A percentile compares a stretch with the other conserved stretches of the same genome.
Evolutionary conservation across 768 basidiomycete species (phyloP).

Genomic region (Lactifluus echinatus): DNA sequence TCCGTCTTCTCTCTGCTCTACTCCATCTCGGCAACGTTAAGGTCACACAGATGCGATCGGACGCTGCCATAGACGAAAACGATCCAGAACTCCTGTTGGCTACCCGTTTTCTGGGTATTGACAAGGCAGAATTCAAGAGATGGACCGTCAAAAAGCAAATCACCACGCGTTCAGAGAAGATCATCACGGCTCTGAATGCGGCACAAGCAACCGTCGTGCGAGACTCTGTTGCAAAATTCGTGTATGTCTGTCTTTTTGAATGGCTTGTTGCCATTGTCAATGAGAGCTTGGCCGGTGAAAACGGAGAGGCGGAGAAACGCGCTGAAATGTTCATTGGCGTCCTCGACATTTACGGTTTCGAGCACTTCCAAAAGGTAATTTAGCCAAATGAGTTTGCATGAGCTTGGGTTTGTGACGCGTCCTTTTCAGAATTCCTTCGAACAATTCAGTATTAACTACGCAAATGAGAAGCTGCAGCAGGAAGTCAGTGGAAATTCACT

Average conservation of each 20-base stretch:
- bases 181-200: constrained; percentile 76
- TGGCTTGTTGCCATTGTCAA: constrained; percentile 98
- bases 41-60: constrained; percentile 69
- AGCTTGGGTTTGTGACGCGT: background rate
- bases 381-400: background rate
- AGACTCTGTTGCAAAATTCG: constrained; percentile 96
- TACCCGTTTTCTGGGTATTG: constrained; percentile 85
- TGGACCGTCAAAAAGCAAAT: constrained; percentile 99
- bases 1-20: constrained; percentile 84
- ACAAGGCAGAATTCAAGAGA: constrained; percentile 90
- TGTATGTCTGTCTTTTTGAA: constrained; percentile 97
- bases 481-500: constrained; percentile 48
- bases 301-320: constrained; percentile 77
- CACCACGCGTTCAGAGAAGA: constrained; percentile 90
- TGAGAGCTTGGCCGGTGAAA: constrained; percentile 93
- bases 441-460: constrained; percentile 99
- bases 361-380: constrained; percentile 88
- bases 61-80: constrained; percentile 75
- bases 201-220: constrained; percentile 89
- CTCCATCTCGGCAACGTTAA: constrained; percentile 98
- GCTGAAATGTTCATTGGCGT: constrained; percentile 99
- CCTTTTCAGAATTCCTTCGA: constrained; percentile 70
- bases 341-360: constrained; percentile 94
- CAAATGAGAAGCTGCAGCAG: constrained; percentile 96
- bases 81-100: constrained; percentile 75